These are phyloP conservation scores for Magnaporthales sp. DNA, from an alignment of 2,329 filamentous ascomycete species.

Conservation along the genomic window DNA sequence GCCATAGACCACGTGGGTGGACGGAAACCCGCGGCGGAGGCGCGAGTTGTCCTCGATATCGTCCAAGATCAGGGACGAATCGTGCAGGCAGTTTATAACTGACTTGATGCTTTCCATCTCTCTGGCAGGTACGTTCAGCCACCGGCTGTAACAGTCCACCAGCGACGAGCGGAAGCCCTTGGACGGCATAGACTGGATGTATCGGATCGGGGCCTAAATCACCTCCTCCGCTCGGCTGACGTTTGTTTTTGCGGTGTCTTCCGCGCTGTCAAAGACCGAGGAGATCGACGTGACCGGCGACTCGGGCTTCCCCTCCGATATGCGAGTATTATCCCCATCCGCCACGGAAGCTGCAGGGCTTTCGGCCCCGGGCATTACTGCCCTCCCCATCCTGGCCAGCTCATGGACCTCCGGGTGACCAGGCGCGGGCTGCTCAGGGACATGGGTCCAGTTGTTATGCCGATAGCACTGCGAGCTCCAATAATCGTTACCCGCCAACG, in stretches of 20 bases:
- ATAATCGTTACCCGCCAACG: background rate
- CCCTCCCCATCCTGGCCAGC: background rate
- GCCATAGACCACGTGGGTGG: constrained; percentile 27
- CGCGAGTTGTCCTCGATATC: constrained; percentile 28
- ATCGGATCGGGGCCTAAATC: constrained; percentile 11
- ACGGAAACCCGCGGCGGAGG: constrained; percentile 23
- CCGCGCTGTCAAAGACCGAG: background rate
- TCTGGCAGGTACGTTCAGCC: constrained; percentile 16
- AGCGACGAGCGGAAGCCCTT: constrained; percentile 16
- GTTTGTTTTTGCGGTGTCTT: no score
- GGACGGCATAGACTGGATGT: constrained; percentile 17
- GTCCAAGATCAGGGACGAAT: constrained; percentile 25
- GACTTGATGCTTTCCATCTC: constrained; percentile 14
- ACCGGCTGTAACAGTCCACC: constrained; percentile 20
- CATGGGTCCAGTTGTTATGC: background rate
- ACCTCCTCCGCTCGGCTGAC: constrained; percentile 4
- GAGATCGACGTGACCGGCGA: background rate
- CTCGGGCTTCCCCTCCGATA: background rate
- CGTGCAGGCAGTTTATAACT: constrained; percentile 19
- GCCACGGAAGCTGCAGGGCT: background rate
- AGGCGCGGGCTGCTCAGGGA: background rate
- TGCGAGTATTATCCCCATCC: background rate
- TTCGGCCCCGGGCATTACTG: background rate
- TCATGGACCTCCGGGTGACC: background rate
- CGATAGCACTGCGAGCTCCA: background rate